These are phyloP conservation scores for Scedosporium dehoogii DNA, from an alignment of 2,329 filamentous ascomycete species.

Conservation along the genomic window DNA sequence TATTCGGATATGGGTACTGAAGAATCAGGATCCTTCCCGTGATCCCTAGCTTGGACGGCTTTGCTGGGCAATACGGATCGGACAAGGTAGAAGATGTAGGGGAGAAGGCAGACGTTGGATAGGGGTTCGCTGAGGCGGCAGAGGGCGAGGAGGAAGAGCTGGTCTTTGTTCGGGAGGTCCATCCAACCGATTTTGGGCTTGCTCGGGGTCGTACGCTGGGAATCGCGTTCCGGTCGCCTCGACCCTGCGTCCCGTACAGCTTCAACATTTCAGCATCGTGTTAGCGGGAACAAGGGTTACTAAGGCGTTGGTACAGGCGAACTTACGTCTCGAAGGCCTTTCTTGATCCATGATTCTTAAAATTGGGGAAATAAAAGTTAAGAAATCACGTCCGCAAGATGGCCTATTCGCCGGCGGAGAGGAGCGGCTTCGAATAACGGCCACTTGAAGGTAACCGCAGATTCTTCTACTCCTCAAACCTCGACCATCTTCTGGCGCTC, in stretches of 20 bases:
- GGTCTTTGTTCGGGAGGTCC: constrained; percentile 26
- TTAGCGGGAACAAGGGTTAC: background rate
- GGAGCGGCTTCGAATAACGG: background rate
- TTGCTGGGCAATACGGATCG: constrained; percentile 43
- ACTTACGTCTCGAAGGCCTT: background rate
- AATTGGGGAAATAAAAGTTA: background rate
- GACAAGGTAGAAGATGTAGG: constrained; percentile 67
- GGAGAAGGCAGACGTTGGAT: constrained; percentile 54
- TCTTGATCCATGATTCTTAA: background rate
- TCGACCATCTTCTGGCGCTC: background rate
- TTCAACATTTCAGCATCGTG: background rate
- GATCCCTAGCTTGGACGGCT: constrained; percentile 9
- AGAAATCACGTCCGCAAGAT: too few species aligned
- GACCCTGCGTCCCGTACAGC: background rate
- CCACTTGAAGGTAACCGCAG: background rate
- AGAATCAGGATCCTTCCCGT: constrained; percentile 15
- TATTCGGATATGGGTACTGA: constrained; percentile 54
- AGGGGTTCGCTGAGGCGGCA: constrained; percentile 49
- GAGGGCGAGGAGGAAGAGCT: constrained; percentile 21
- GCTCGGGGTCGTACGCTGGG: background rate
- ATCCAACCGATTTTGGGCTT: constrained; percentile 6
- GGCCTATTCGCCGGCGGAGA: too few species aligned
- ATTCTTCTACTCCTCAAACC: background rate
- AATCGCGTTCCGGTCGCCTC: background rate
- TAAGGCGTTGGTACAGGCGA: background rate